Evolutionary conservation across 2,329 filamentous ascomycete genomes (phyloP).

Genomic region (Trichoderma cornu-damae): DNA sequence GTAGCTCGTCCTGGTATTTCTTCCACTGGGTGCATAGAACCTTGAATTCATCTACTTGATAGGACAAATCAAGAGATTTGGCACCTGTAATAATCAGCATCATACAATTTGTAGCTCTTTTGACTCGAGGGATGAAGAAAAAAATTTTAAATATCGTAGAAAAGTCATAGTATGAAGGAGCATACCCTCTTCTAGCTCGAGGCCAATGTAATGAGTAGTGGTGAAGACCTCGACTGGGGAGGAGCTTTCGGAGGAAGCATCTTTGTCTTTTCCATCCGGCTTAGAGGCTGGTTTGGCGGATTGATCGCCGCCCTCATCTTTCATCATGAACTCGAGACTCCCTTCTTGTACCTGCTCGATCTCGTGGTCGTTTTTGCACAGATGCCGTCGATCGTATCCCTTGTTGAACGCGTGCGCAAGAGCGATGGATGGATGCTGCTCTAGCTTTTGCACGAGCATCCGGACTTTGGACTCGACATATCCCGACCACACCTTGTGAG

Average conservation of each 20-base stretch:
- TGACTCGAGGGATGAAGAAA: neutral
- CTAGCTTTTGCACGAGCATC: constrained; percentile 75
- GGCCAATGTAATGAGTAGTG: constrained; percentile 88
- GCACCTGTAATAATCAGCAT: constrained; percentile 47
- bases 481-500: constrained; percentile 82
- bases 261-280: constrained; percentile 44
- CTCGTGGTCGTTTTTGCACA: constrained; percentile 52
- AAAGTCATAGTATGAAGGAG: constrained; percentile 21
- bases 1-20: constrained; percentile 68
- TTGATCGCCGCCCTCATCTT: constrained; percentile 34
- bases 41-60: constrained; percentile 82
- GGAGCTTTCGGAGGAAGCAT: constrained; percentile 37
- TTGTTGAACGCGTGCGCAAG: constrained; percentile 91
- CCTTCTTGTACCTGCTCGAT: constrained; percentile 52
- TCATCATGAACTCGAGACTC: constrained; percentile 42
- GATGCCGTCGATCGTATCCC: constrained; percentile 78
- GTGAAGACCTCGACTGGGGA: constrained; percentile 60
- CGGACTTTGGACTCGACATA: constrained; percentile 91
- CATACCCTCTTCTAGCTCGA: constrained; percentile 72
- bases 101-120: neutral
- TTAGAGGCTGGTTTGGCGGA: constrained; percentile 38
- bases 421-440: constrained; percentile 72
- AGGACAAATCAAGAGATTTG: constrained; percentile 71
- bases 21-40: constrained; percentile 70
- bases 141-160: no score